A percentile compares a stretch with the other conserved stretches of the same genome.
phyloP scores from a whole-genome alignment of 805 yeast genomes.

The Tetrapisispora taiwanensis region DNA sequence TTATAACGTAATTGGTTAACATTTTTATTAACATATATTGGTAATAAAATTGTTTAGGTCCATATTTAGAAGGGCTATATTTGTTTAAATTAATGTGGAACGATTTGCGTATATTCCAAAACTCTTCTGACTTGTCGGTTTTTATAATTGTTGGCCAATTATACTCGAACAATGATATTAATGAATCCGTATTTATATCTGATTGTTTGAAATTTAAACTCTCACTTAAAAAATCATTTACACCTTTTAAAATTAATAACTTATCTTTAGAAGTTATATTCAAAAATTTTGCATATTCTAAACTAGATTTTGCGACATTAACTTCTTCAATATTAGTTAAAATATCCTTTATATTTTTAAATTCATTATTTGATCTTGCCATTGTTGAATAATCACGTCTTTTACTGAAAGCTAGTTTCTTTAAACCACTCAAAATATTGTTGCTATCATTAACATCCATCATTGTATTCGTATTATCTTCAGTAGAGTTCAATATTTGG shows the following conservation, averaged over 20 bases:
- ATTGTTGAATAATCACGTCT: slow-evolving; percentile 20
- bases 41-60: slow-evolving; percentile 6
- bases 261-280: neutral
- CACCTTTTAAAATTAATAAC: neutral
- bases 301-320: too few relatives aligned
- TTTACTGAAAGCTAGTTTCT: slow-evolving; percentile 21
- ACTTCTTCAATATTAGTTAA: neutral
- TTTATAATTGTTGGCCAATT: slow-evolving; percentile 19
- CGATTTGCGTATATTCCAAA: slow-evolving; percentile 16
- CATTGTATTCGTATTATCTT: neutral
- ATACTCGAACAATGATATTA: slow-evolving; percentile 13
- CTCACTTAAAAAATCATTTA: neutral
- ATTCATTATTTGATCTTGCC: neutral
- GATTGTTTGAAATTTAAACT: neutral
- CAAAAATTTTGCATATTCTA: neutral
- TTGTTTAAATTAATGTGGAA: slow-evolving; percentile 13
- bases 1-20: slow-evolving; percentile 10
- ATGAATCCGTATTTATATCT: neutral
- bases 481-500: neutral
- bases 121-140: slow-evolving; percentile 5
- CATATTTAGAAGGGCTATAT: slow-evolving; percentile 7
- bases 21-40: slow-evolving; percentile 17
- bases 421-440: slow-evolving; percentile 22
- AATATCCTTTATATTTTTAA: neutral
- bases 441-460: slow-evolving; percentile 8